These are phyloP conservation scores for Hemileccinum rubropunctum DNA, from an alignment of 768 basidiomycete species.

Conservation along the genomic window DNA sequence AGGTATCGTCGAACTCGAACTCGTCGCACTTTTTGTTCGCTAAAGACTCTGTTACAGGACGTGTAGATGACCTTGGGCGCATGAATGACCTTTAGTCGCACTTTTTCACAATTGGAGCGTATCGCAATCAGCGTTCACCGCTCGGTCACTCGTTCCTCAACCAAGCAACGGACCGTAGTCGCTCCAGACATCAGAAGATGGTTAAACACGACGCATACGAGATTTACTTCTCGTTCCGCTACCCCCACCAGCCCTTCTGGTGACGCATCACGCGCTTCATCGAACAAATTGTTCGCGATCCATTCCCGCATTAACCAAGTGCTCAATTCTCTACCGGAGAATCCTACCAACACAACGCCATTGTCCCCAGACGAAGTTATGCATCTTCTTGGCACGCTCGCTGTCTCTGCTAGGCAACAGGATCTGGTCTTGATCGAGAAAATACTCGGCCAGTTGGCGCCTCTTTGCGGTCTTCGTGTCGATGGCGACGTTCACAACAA, in stretches of 20 bases:
- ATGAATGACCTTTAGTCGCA: constrained; percentile 61
- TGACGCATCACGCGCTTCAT: constrained; percentile 9
- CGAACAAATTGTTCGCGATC: constrained; percentile 18
- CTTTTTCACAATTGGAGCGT: constrained; percentile 32
- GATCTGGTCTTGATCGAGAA: constrained; percentile 56
- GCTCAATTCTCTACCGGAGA: constrained; percentile 20
- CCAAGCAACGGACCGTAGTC: constrained; percentile 8
- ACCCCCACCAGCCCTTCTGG: constrained; percentile 1
- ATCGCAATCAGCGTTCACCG: constrained; percentile 26
- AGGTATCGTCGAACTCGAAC: constrained; percentile 15
- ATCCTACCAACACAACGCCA: constrained; percentile 1
- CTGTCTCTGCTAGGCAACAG: constrained; percentile 47
- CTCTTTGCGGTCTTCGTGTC: constrained; percentile 44
- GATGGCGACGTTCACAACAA: constrained; percentile 47
- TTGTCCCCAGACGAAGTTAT: constrained; percentile 32
- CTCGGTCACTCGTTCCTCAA: constrained; percentile 12
- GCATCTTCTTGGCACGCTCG: constrained; percentile 44
- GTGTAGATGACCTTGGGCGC: constrained; percentile 36
- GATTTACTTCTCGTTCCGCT: constrained; percentile 2
- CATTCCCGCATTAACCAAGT: constrained; percentile 23
- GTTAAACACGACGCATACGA: constrained; percentile 14
- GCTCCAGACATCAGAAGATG: constrained; percentile 22
- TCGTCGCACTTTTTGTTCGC: neutral
- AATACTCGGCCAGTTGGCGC: constrained; percentile 48
- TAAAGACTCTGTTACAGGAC: constrained; percentile 5